Conservation (phyloP, 768 basidiomycete species). For the Boletus tomentosulus region DNA sequence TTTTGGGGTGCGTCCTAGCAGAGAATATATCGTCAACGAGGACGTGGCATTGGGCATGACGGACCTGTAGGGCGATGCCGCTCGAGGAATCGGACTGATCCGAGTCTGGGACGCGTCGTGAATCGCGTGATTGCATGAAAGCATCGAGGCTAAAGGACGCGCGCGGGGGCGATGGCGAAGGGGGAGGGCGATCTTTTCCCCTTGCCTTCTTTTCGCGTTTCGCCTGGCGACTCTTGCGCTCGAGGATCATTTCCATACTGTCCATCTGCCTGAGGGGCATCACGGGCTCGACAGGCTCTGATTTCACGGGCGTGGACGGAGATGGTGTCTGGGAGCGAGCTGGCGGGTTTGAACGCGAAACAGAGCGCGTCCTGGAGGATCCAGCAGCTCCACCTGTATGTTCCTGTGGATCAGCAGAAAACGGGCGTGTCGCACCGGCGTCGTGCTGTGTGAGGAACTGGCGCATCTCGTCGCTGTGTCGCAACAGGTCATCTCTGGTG, state of each 20-base stretch:
- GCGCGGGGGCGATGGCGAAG: slow-evolving; percentile 51
- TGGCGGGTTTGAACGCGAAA: slow-evolving; percentile 50
- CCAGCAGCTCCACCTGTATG: slow-evolving; percentile 16
- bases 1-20: slow-evolving; percentile 28
- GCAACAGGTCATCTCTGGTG: slow-evolving; percentile 69
- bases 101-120: slow-evolving; percentile 34
- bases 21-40: slow-evolving; percentile 12
- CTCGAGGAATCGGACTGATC: slow-evolving; percentile 31
- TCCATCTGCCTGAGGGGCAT: slow-evolving; percentile 57
- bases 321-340: slow-evolving; percentile 34
- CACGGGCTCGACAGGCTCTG: slow-evolving; percentile 50
- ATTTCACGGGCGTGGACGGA: slow-evolving; percentile 60
- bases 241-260: slow-evolving; percentile 75
- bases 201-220: slow-evolving; percentile 47
- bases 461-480: slow-evolving; percentile 76
- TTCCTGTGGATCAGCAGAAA: slow-evolving; percentile 32
- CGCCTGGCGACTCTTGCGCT: slow-evolving; percentile 57
- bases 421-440: slow-evolving; percentile 42
- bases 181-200: slow-evolving; percentile 47
- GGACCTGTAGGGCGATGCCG: slow-evolving; percentile 37
- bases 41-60: slow-evolving; percentile 25
- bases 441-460: slow-evolving; percentile 63
- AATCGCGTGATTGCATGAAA: slow-evolving; percentile 56
- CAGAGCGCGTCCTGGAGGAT: slow-evolving; percentile 41
- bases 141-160: slow-evolving; percentile 44